Base-by-base conservation (phyloP, 1,139 yeast genomes). In the Geotrichum restrictum region DNA sequence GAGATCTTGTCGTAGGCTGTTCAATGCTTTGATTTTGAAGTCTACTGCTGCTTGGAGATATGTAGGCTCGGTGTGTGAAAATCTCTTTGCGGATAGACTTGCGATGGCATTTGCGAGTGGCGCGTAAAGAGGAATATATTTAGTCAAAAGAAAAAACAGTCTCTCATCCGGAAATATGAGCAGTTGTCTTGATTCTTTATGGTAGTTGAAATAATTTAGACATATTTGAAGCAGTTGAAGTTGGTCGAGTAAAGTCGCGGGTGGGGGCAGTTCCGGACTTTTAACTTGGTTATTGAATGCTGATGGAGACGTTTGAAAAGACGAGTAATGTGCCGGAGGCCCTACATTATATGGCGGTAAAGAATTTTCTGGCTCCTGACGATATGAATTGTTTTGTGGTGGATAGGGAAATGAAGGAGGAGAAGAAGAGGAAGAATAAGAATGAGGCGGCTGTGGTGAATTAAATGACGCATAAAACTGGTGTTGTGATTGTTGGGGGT, bases 101-200 rank as follows among this genome's bases (percentile, higher is more conserved):
- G 53, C 53, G 4, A 45, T 46, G 7, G 53, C 49, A n/a, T 50
- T 39, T 2, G 53, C 49, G 3, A 50, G 47, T 22, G 53, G 53
- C n/a, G 45, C 53, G 24, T 45, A 34, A 1, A 39, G 32, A 8
- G 49, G 47, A 16, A 45, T 22, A n/a, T 45, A 50, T 16, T 50
- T 32, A 16, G 36, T 32, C 14, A 40, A 29, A 5, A 50, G 36
- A 6, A 18, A 11, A 6, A 34, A 41, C 39, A 50, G 45, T 1
- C 13, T 6, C 4, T 24, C 14, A 19, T 50, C 53, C 16, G 53
- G 45, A 13, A 50, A 29, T 13, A 45, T 18, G 11, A 45, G 40
- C 3, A 46, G 45, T 10, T 45, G 18, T 18, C 46, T 14, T 6
- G 49, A 13, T 13, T 50, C 49, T 24, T 45, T 45, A 24, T 34